A percentile compares a stretch with the other conserved stretches of the same genome.
Evolutionary conservation across 2,329 filamentous ascomycete genomes (phyloP).

Genomic region (Sclerotiophoma versabilis): DNA sequence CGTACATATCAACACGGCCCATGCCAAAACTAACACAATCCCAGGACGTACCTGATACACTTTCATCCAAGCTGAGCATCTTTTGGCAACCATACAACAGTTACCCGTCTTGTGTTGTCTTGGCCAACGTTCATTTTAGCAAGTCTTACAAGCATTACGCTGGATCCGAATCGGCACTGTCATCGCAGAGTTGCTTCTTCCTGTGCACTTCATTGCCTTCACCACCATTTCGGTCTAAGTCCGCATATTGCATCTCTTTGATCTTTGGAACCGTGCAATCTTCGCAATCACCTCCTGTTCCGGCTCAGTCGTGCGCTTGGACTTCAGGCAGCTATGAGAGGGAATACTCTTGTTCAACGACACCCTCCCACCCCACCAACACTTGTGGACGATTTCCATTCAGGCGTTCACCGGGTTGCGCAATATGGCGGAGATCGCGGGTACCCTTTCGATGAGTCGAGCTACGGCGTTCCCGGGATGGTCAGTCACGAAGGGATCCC

Average conservation of each 20-base stretch:
- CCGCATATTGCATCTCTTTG: slow-evolving; percentile 4
- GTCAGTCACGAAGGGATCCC: slow-evolving; percentile 37
- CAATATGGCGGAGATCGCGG: slow-evolving; percentile 52
- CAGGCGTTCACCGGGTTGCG: slow-evolving; percentile 52
- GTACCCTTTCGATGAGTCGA: slow-evolving; percentile 46
- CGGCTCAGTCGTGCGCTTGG: slow-evolving; percentile 14
- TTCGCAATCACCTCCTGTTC: slow-evolving; percentile 14
- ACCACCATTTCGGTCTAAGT: slow-evolving; percentile 21
- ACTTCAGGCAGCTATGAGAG: slow-evolving; percentile 37
- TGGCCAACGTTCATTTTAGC: slow-evolving; percentile 10
- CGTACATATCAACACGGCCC: slow-evolving; percentile 24
- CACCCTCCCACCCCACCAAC: slow-evolving; percentile 49
- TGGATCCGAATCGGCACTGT: neutral
- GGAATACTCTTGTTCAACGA: slow-evolving; percentile 44
- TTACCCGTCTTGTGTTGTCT: slow-evolving; percentile 3
- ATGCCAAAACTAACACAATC: slow-evolving; percentile 36
- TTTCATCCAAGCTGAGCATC: neutral
- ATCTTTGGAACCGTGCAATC: slow-evolving; percentile 6
- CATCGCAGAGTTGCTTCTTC: slow-evolving; percentile 10
- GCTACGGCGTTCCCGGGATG: slow-evolving; percentile 41
- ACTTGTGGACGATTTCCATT: slow-evolving; percentile 40
- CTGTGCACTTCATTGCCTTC: slow-evolving; percentile 3
- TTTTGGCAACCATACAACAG: slow-evolving; percentile 10
- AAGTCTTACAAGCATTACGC: slow-evolving; percentile 11
- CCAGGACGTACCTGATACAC: slow-evolving; percentile 22